Evolutionary conservation across 2,329 filamentous ascomycete species (phyloP), one percentile per base, ranked within the genome.

Genomic region (Penicillium sp.): DNA sequence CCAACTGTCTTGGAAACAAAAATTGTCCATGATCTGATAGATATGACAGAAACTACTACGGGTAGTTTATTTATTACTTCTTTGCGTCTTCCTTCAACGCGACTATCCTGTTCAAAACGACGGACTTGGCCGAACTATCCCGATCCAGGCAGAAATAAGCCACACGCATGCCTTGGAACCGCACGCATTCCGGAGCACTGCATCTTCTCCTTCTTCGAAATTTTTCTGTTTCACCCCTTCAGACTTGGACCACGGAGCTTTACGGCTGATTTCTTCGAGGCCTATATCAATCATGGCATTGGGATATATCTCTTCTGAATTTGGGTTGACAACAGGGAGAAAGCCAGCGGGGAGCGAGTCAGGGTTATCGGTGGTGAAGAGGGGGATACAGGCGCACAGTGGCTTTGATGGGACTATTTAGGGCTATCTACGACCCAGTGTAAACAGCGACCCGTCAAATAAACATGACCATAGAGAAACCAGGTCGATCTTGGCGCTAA

Each of bases 71-170:
- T 59, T 60, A 20, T 56, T 38, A 47, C 40, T 40, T 59, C 21
- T 48, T 59, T 24, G 35, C 21, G 9, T 52, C 47, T 30, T 96
- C 92, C 78, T 96, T 96, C 67, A 97, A 74, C 48, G 88, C 90
- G 21, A 97, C 92, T 66, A 97, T 97, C 52, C 91, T 83, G 76
- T 97, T 97, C 28, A 97, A 76, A 48, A 97, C 83, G 62, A 96
- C 79, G 71, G 87, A 90, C n/a, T 90, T 89, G 30, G 84, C 83
- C 0, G 84, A 88, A 59, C 85, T 89, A 65, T 96, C 91, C 50
- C 82, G 83, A 70, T 97, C 92, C 71, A 95, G 64, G 60, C 78
- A 85, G 85, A 94, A 94, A 70, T 95, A 96, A 9, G 88, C 93
- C 46, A 93, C 89, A 24, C 93, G 83, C 81, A 96, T 86, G 2